Evolutionary conservation across 1,284 basidiomycete species (phyloP), one percentile per base, ranked within the genome.

Genomic region (Puccinia hordei): DNA sequence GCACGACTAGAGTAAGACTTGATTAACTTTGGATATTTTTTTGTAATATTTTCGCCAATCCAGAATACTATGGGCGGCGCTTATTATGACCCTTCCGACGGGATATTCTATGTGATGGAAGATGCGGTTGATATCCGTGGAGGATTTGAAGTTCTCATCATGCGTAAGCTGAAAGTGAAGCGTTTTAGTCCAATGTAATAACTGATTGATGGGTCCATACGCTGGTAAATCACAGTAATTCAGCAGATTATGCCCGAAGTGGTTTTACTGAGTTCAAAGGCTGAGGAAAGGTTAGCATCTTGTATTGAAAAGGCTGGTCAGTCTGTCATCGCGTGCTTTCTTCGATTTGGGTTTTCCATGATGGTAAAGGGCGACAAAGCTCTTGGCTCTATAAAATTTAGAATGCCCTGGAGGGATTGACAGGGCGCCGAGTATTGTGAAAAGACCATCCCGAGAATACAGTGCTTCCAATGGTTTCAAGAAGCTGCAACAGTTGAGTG

Each of bases 41-140:
- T 4, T 27, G 27, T 46, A 57, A 44, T 69, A 12, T 22, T 33
- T 10, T 27, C 66, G 3, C 9, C 12, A 4, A 68, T 35, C 24
- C 51, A 80, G 77, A 80, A 80, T 44, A 71, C 66, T 8, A 46
- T 80, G 46, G 77, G 77, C 17, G 65, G 53, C 30, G 66, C 77
- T 10, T 80, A 80, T 49, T 80, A 80, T 27, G 69, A 80, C 35
- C 51, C 77, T 13, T 59, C 53, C 4, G 61, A 46, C n/a, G 69
- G 69, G 30, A 33, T 51, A 17, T 55, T 80, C 22, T 73, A 63
- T 65, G 38, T 80, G 27, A 80, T 80, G 77, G 77, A 80, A 65
- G 77, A 80, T 53, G 46, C 69, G 13, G 38, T 61, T 4, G 57
- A 72, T 80, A 41, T 44, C n/a, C 55, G 77, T 33, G 77, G 68